Base-by-base conservation (phyloP, 257 asterid species). In the Salvia splendens region DNA sequence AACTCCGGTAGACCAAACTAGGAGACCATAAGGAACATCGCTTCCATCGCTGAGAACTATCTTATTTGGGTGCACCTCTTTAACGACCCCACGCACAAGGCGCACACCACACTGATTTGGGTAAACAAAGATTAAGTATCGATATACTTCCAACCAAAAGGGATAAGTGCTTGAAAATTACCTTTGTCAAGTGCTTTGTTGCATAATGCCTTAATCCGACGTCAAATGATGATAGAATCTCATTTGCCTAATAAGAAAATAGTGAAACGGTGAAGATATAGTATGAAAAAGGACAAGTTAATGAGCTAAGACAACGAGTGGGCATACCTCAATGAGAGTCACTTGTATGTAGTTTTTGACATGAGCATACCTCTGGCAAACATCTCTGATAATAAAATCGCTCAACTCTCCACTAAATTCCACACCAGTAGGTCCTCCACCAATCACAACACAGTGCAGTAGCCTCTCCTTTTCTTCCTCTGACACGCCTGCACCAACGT, bases 381-480 rank as follows among this genome's bases (percentile, higher is more conserved):
- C 98, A 77, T 92, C 96, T 78, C 95, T 89, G 79, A 71, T 87
- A 40, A 92, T 92, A 55, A 92, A 92, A 78, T 92, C 98, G 61
- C 98, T 92, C 79, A 92, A 65, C 74, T 92, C 98, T 7, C 98
- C 98, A 12, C 96, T 89, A 36, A 92, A 92, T 72, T 92, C 98
- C 49, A 92, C 98, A 16, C 98, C 97, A 6, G 98, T 92, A 12
- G 98, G 98, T 63, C 98, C 98, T 43, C 98, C 98, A 51, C 98
- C 98, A 10, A 92, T 79, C 17, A 89, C 98, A 17, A 92, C 98
- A 65, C 95, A 89, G 45, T 92, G 98, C 62, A 92, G 71, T 40
- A 92, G 79, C 36, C 84, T 83, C 77, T 92, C 97, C 83, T 87
- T 92, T 42, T 92, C 97, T 69, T 89, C 98, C 71, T 92, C 98